Base-by-base conservation (phyloP, 2,329 filamentous ascomycete species). In the Albophoma yamanashiensis region DNA sequence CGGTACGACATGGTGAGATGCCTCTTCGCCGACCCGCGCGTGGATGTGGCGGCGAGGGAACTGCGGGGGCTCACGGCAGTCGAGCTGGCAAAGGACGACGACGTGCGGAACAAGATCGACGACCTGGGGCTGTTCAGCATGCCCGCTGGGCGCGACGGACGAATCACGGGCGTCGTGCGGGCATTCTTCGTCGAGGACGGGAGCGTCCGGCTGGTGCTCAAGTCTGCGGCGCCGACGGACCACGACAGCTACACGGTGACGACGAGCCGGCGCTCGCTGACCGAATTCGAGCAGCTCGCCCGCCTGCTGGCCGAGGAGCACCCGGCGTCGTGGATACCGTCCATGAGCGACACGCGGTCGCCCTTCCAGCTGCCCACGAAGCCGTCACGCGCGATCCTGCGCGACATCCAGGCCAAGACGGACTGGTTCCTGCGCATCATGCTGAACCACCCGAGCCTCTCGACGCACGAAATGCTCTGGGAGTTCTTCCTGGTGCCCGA, bases 401-500 rank as follows among this genome's bases (percentile, higher is more conserved):
- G 92, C 64, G 92, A 97, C 67, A 88, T 92, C 58, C 95, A 99
- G 71, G 78, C 91, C 53, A 86, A 89, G 20, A 85, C 96, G 25
- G 91, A 99, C 73, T 88, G 86, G 66, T 97, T 97, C 67, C 77
- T 99, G 66, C 91, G 90, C 65, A 91, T 92, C 22, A 82, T 99
- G 64, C 81, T 99, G 34, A 81, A 84, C 11, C 94, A 99, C 69
- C 89, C 93, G 4, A 97, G 94, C 0, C 97, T 99, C 70, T 84
- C 91, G 0, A 96, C 91, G 0, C 95, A 99, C 69, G 94, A 99
- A 76, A 91, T 97, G 71, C 82, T 99, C 2, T 99, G 94, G 95
- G 94, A 99, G 68, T 99, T 99, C 75, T 96, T 99, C 74, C 82
- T 99, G 0, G 92, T 99, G 15, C 94, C 94, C 1, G 94, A 99